A percentile compares a stretch with the other conserved stretches of the same genome.
Evolutionary conservation across 805 yeast species (phyloP).

Genomic region (Wickerhamiella musiphila): DNA sequence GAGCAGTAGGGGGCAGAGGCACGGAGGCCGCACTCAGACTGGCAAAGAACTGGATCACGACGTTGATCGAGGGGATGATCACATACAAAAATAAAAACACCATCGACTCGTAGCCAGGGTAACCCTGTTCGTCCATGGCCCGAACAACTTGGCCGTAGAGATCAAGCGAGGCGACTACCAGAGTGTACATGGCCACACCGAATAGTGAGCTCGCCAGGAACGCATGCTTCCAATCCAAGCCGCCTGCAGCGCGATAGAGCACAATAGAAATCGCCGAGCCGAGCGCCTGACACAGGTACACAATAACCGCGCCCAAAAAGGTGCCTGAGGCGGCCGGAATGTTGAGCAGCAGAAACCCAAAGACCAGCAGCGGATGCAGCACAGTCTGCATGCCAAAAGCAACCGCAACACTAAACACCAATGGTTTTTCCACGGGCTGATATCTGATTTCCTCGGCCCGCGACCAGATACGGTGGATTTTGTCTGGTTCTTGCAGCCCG

Average conservation of each 20-base stretch:
- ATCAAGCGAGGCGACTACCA: slow-evolving; percentile 3
- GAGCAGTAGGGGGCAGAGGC: slow-evolving; percentile 13
- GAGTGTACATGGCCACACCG: slow-evolving; percentile 8
- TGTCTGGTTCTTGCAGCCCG: slow-evolving; percentile 17
- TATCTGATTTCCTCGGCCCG: slow-evolving; percentile 17
- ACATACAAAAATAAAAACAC: slow-evolving; percentile 3
- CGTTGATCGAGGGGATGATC: slow-evolving; percentile 4
- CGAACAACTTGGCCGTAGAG: slow-evolving; percentile 2
- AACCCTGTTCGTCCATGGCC: neutral
- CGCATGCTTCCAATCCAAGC: slow-evolving; percentile 9
- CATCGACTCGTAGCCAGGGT: neutral
- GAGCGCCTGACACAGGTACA: slow-evolving; percentile 5
- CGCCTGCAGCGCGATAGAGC: slow-evolving; percentile 16
- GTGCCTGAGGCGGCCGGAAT: too few species aligned
- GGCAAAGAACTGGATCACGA: slow-evolving; percentile 13
- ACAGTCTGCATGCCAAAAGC: slow-evolving; percentile 16
- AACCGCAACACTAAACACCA: slow-evolving; percentile 13
- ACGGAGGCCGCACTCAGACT: slow-evolving; percentile 11
- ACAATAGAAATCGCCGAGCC: slow-evolving; percentile 11
- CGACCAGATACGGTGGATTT: slow-evolving; percentile 18
- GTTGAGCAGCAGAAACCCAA: slow-evolving; percentile 4
- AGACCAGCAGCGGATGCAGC: slow-evolving; percentile 4
- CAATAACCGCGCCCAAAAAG: slow-evolving; percentile 2
- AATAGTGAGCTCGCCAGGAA: slow-evolving; percentile 6
- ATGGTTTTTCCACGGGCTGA: slow-evolving; percentile 16